Percentiles rank a stretch among this genome's conserved stretches.
These are phyloP conservation scores for Rhizophora apiculata DNA, from an alignment of 345 rosid genomes.

Conservation along the genomic window DNA sequence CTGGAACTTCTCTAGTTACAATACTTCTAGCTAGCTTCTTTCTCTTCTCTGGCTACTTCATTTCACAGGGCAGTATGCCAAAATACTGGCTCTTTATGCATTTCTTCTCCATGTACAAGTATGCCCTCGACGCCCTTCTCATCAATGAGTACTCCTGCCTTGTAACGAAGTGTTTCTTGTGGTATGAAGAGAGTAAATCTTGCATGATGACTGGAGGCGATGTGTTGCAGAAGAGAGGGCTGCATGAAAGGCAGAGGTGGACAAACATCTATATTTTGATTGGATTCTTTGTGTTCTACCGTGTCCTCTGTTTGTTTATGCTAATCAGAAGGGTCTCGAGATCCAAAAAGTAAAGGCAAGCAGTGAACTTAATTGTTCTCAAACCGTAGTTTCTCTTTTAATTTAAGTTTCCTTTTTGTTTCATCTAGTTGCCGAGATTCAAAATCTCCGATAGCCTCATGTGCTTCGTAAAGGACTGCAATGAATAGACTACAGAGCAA, in stretches of 20 bases:
- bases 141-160: slow-evolving; percentile 91
- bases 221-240: slow-evolving; percentile 65
- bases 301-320: slow-evolving; percentile 66
- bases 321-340: slow-evolving; percentile 73
- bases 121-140: slow-evolving; percentile 79
- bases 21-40: slow-evolving; percentile 73
- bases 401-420: too few relatives aligned
- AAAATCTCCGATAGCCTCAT: too few relatives aligned
- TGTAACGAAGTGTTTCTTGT: slow-evolving; percentile 50
- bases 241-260: slow-evolving; percentile 67
- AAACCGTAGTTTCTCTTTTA: neutral
- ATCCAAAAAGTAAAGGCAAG: slow-evolving; percentile 46
- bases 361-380: neutral
- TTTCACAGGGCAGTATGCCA: slow-evolving; percentile 69
- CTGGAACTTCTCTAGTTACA: slow-evolving; percentile 78
- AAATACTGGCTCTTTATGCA: slow-evolving; percentile 94
- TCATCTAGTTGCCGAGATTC: too few relatives aligned
- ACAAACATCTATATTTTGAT: slow-evolving; percentile 61
- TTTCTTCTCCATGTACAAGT: slow-evolving; percentile 86
- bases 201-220: slow-evolving; percentile 73
- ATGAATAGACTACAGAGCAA: too few relatives aligned
- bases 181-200: slow-evolving; percentile 48
- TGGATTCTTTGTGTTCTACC: slow-evolving; percentile 82
- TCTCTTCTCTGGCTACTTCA: slow-evolving; percentile 91
- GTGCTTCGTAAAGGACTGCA: too few relatives aligned